phyloP scores from a whole-genome alignment of 805 yeast species.

The Lipomyces oligophaga region DNA sequence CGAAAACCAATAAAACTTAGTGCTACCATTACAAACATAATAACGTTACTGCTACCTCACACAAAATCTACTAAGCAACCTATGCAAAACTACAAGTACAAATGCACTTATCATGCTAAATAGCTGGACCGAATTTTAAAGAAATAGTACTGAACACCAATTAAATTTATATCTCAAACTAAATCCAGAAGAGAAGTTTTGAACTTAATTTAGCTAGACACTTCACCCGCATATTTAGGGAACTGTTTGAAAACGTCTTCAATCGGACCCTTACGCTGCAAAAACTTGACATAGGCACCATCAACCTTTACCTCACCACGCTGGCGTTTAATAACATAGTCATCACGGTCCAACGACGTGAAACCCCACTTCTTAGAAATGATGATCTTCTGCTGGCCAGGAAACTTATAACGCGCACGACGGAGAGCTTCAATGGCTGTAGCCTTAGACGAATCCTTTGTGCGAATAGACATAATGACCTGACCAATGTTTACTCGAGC shows the following conservation, averaged over 20 bases:
- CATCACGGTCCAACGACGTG: slow-evolving; percentile 98
- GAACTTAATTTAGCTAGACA: slow-evolving; percentile 7
- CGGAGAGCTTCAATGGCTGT: slow-evolving; percentile 98
- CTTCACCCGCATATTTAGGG: slow-evolving; percentile 30
- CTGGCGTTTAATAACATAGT: slow-evolving; percentile 89
- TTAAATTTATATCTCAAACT: too few species aligned
- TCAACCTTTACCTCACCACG: slow-evolving; percentile 99
- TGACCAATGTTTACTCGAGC: slow-evolving; percentile 99
- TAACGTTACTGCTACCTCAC: too few species aligned
- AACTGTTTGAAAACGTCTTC: slow-evolving; percentile 46
- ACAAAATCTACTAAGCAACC: too few species aligned
- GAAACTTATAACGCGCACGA: slow-evolving; percentile 99
- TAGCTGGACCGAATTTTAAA: too few species aligned
- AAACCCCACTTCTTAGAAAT: slow-evolving; percentile 99
- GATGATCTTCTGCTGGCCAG: slow-evolving; percentile 99
- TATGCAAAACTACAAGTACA: too few species aligned
- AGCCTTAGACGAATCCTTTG: slow-evolving; percentile 96
- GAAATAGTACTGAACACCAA: too few species aligned
- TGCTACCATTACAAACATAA: too few species aligned
- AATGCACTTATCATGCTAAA: too few species aligned
- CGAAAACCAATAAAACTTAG: too few species aligned
- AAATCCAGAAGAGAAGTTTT: too few species aligned
- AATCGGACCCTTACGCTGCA: slow-evolving; percentile 92
- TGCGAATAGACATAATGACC: slow-evolving; percentile 95
- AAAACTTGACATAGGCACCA: slow-evolving; percentile 99